phyloP scores from a whole-genome alignment of 192 early-diverging fungal genomes.

The Coemansia sp. region DNA sequence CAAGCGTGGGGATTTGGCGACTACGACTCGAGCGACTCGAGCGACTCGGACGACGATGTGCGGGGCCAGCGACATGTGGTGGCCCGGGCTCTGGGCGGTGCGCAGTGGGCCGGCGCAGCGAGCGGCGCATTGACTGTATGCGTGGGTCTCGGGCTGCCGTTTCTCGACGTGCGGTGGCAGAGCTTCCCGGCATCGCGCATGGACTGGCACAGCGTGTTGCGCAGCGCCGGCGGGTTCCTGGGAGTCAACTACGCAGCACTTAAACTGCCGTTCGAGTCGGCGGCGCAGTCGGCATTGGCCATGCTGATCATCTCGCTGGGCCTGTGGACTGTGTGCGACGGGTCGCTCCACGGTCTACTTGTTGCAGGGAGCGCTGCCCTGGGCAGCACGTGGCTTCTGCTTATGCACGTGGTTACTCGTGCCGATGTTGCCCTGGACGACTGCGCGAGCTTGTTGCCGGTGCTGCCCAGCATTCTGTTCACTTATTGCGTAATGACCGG shows the following conservation, averaged over 20 bases:
- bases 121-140: conserved; percentile 38
- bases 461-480: conserved; percentile 44
- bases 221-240: conserved; percentile 48
- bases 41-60: conserved; percentile 22
- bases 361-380: conserved; percentile 31
- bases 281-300: conserved; percentile 31
- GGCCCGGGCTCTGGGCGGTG: conserved; percentile 34
- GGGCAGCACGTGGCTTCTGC: conserved; percentile 38
- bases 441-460: conserved; percentile 37
- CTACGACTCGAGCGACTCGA: conserved; percentile 15
- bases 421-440: conserved; percentile 37
- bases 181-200: conserved; percentile 15
- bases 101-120: conserved; percentile 32
- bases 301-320: conserved; percentile 51
- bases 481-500: conserved; percentile 50
- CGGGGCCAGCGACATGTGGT: conserved; percentile 30
- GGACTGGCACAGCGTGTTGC: conserved; percentile 41
- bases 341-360: conserved; percentile 43
- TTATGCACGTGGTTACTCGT: conserved; percentile 21
- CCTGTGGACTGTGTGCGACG: conserved; percentile 49
- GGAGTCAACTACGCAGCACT: conserved; percentile 52
- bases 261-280: conserved; percentile 49
- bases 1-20: conserved; percentile 2
- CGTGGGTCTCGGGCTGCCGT: conserved; percentile 43
- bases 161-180: conserved; percentile 42